A percentile compares a stretch with the other conserved stretches of the same genome.
Conservation (phyloP, 148 eudicot species). For the Vaccinium corymbosum region DNA sequence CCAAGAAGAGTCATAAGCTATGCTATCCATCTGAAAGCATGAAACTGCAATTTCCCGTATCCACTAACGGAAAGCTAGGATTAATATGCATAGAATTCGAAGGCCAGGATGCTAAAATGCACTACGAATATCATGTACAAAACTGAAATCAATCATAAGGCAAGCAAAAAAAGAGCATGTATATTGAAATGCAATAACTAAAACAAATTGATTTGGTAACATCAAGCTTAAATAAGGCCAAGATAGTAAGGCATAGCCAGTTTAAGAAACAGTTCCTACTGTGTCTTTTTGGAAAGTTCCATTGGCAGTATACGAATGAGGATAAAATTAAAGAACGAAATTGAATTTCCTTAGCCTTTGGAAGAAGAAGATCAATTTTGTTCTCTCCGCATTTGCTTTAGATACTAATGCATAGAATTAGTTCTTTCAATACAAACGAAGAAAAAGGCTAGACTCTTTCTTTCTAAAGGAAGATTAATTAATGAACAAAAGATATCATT, state of each 20-base stretch:
- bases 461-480: neutral
- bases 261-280: neutral
- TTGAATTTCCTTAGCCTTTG: neutral
- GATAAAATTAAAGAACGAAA: neutral
- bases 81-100: neutral
- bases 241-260: neutral
- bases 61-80: constrained; percentile 14
- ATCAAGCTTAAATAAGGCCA: neutral
- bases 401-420: neutral
- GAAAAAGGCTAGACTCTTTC: neutral
- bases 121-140: too few relatives aligned
- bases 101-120: neutral
- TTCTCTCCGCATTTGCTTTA: neutral
- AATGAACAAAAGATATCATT: neutral
- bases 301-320: neutral
- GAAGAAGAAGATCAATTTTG: neutral
- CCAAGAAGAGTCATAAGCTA: too few relatives aligned
- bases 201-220: neutral
- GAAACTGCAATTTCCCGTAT: constrained; percentile 60
- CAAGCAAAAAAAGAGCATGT: too few relatives aligned
- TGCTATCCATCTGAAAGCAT: neutral
- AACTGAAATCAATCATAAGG: too few relatives aligned
- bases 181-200: neutral
- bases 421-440: neutral
- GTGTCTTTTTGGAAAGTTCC: neutral